Base-by-base conservation (phyloP, 345 rosid species). In the Gossypium mustelinum region DNA sequence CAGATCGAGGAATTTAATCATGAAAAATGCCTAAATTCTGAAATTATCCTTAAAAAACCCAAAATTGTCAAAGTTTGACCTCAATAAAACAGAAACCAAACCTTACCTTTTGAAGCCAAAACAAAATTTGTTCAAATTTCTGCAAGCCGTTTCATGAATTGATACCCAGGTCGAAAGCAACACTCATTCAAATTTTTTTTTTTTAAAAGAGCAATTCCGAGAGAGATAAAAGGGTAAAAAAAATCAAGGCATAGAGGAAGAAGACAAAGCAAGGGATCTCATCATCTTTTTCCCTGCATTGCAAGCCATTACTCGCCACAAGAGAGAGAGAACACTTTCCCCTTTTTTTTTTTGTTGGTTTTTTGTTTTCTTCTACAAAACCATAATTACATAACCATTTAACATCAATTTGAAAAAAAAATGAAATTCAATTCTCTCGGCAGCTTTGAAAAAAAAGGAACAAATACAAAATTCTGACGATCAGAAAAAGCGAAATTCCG, bases 251-350 rank as follows among this genome's bases (percentile, higher is more conserved):
- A 65, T 20, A 78, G 60, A 76, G 70, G 58, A 56, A 12, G 76
- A 68, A 79, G 72, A 70, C 22, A 47, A 59, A 79, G 79, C 71
- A 74, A 82, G 68, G 81, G 86, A 90, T 88, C 89, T 86, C 78
- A 73, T 83, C 82, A 80, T 81, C 83, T 80, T 60, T 67, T 65
- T 75, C 74, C 75, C 84, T 77, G 84, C 81, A 81, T 84, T 79
- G 83, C 89, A 81, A 87, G 83, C 84, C 64, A 83, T 78, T 68
- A 63, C 72, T 71, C 80, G 75, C 84, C 82, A 74, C 73, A 77
- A 58, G 80, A 78, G 77, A 79, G 79, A 82, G 82, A 82, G 72
- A 68, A 81, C 75, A 45, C 72, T 73, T 66, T 75, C 77, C 39
- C 76, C 48, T 79, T 68, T 76, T 79, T 76, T 79, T 68, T 80